phyloP scores from a whole-genome alignment of 345 rosid genomes.

The Salix brachista region DNA sequence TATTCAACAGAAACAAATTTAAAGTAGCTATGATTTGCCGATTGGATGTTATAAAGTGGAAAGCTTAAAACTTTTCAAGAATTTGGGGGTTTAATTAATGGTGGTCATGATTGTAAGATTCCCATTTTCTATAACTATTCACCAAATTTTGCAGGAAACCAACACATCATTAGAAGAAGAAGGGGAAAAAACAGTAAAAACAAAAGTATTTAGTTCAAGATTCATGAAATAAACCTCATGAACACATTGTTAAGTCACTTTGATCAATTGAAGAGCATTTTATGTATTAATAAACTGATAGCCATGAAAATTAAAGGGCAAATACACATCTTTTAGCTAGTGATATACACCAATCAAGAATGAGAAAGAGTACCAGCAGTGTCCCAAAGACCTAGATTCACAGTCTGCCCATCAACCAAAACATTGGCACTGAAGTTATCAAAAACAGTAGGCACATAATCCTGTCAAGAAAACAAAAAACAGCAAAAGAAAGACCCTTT shows the following conservation, averaged over 20 bases:
- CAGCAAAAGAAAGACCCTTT: conserved; percentile 4
- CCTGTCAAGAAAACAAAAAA: conserved; percentile 29
- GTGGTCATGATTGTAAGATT: not conserved
- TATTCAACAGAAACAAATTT: too few species aligned
- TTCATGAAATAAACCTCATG: conserved; percentile 3
- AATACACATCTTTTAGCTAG: not conserved
- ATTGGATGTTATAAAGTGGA: not conserved
- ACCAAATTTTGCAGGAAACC: conserved; percentile 4
- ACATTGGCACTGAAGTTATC: conserved; percentile 33
- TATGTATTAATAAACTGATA: not conserved
- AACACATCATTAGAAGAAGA: not conserved
- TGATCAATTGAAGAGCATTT: conserved; percentile 1
- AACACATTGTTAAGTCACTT: not conserved
- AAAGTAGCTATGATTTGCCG: too few species aligned
- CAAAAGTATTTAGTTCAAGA: not conserved
- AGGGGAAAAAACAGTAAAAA: not conserved
- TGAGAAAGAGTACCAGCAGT: conserved; percentile 20
- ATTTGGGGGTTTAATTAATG: not conserved
- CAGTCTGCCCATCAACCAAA: conserved; percentile 24
- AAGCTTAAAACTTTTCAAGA: not conserved
- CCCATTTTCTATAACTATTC: not conserved
- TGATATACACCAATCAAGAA: not conserved
- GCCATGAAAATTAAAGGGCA: not conserved
- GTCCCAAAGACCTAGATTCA: conserved; percentile 27
- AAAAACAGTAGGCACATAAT: conserved; percentile 66